These are phyloP conservation scores for Russula sp. DNA, from an alignment of 768 basidiomycete genomes.

Conservation along the genomic window DNA sequence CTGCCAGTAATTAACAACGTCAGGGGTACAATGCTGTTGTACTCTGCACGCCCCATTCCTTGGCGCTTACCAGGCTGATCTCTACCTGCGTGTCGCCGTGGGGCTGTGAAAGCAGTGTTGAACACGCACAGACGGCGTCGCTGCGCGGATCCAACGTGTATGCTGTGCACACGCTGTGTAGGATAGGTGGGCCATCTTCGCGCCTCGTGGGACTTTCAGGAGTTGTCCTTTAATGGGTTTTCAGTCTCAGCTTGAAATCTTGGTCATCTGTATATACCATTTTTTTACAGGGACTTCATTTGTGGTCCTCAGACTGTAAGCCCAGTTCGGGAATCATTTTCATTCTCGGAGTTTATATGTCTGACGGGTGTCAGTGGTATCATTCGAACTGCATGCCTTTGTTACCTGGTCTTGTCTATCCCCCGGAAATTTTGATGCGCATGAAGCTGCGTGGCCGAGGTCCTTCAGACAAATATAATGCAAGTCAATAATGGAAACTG, in stretches of 20 bases:
- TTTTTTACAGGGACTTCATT: neutral
- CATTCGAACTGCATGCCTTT: conserved; percentile 10
- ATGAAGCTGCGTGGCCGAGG: conserved; percentile 4
- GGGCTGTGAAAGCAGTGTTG: conserved; percentile 1
- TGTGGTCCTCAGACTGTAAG: neutral
- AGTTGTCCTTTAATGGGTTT: neutral
- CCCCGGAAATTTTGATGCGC: conserved; percentile 6
- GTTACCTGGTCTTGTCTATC: conserved; percentile 6
- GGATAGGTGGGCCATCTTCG: neutral
- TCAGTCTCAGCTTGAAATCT: neutral
- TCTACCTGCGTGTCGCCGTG: neutral
- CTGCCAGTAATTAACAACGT: conserved; percentile 19
- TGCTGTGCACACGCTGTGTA: conserved; percentile 18
- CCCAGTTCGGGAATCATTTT: conserved; percentile 9
- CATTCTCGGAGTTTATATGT: conserved; percentile 23
- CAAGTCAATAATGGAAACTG: conserved; percentile 7
- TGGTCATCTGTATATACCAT: neutral
- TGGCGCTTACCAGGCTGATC: neutral
- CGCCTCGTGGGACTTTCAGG: conserved; percentile 1
- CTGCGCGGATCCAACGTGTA: conserved; percentile 14
- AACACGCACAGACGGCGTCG: conserved; percentile 2
- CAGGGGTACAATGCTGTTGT: conserved; percentile 5
- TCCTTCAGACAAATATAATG: conserved; percentile 1
- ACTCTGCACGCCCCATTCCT: neutral
- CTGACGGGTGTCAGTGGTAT: neutral